Evolutionary conservation across 345 rosid species (phyloP), one percentile per base, ranked within the genome.

Genomic region (Salix suchowensis): DNA sequence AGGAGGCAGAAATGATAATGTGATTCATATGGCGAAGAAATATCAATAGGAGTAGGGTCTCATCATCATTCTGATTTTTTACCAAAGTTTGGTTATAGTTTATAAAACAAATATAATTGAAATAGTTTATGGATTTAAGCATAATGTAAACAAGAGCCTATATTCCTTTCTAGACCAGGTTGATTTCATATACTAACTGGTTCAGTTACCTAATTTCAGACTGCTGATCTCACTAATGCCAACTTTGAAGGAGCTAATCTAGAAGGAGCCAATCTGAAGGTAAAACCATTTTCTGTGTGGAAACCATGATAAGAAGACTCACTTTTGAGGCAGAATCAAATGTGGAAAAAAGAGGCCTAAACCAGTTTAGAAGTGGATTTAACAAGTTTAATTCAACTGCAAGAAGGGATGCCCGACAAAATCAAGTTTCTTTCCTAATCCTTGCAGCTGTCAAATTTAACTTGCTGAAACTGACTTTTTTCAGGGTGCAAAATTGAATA

Each of bases 201-300:
- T 37, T 65, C 67, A 9, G 26, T 71, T 36, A 7, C 30, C 42
- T 60, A n/a, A 70, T 81, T 74, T 65, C 89, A 95, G 98, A 84
- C 81, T 76, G 98, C 97, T 34, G 97, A 95, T 87, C 93, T 93
- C 75, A 95, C 98, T 26, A 86, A 91, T 85, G 97, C 97, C 72
- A 95, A 95, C 88, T 81, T 95, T 79, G 96, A 95, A 85, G 97
- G 98, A 73, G 97, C 97, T 55, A 93, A 89, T 84, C 82, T 93
- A 37, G 98, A 95, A 87, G 98, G 97, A 77, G 97, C 97, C 74
- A 95, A 95, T 85, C 81, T 95, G 78, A 95, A 95, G 93, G 98
- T 91, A 84, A 72, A 46, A 52, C 8, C 68, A 39, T 61, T 62
- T 65, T 55, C 21, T 54, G 54, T 62, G 34, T 11, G 21, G 37